Base-by-base conservation (phyloP, 2,329 filamentous ascomycete genomes). In the Mycogone perniciosa region DNA sequence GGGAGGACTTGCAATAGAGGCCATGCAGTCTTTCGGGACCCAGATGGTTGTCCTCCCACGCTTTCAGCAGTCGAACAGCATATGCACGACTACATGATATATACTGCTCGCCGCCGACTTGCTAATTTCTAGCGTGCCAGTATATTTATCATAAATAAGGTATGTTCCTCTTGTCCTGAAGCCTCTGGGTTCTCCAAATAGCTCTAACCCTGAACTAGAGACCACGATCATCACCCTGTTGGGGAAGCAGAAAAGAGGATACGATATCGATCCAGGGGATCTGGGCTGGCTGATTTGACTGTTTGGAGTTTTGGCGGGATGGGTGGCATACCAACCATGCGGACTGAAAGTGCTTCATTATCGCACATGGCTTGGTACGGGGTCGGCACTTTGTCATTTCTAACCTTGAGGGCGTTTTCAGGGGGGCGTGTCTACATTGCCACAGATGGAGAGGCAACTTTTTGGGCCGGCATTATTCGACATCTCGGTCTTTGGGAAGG, bases 301-400 rank as follows among this genome's bases (percentile, higher is more conserved):
- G 38, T 50, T 44, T 50, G 48, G 48, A 50, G 48, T 50, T 50
- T 39, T 27, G 48, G 48, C 2, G 33, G 11, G 50, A 37, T 44
- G 45, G 38, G 45, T 20, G 44, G 38, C 45, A 46, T 47, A 33
- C 50, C 48, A 51, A 39, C 51, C 48, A 53, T 53, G 51, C 39
- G 48, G 48, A 53, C 51, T 47, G 51, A 53, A 53, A 53, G 51
- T 47, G 51, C 51, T 53, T 53, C 51, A 45, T 45, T 44, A 53
- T 51, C 51, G 48, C 51, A 53, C 51, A 53, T 53, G 51, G 51
- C 51, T 50, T 38, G 29, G 9, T 26, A 26, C 13, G 33, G 34
- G 13, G 38, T 11, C 27, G 26, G 44, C 13, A 26, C 31, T 20
- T 35, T 45, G 37, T 44, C 11, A 33, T 50, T 33, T 43, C 30